Percentiles rank a stretch among this genome's conserved stretches.
Evolutionary conservation across 208 protist genomes (phyloP).

Genomic region (Acanthamoeba healyi): DNA sequence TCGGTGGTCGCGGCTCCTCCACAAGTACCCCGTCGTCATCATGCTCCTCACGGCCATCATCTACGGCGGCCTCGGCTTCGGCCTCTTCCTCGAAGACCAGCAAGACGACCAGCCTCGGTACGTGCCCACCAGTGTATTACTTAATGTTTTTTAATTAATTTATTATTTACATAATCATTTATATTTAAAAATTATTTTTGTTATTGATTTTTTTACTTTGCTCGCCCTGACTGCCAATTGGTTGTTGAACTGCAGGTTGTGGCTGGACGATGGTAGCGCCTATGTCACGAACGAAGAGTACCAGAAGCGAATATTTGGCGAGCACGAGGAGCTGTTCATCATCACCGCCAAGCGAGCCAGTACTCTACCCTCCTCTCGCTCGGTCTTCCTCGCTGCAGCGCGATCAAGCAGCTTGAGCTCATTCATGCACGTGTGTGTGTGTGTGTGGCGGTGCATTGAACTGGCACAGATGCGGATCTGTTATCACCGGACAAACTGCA

Average conservation of each 20-base stretch:
- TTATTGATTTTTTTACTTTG: too few relatives aligned
- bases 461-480: background rate
- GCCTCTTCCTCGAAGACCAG: conserved; percentile 25
- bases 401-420: background rate
- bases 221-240: background rate
- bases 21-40: conserved; percentile 37
- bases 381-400: background rate
- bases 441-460: background rate
- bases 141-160: too few relatives aligned
- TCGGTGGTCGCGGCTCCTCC: conserved; percentile 49
- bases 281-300: conserved; percentile 39
- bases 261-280: conserved; percentile 30
- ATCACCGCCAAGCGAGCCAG: background rate
- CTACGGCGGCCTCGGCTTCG: background rate
- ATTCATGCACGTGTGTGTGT: background rate
- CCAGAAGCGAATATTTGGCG: conserved; percentile 50
- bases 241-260: background rate
- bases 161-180: too few relatives aligned
- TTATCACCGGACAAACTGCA: background rate
- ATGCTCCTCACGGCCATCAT: conserved; percentile 38
- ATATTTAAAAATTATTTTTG: too few relatives aligned
- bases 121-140: background rate
- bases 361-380: background rate
- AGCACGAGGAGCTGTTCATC: conserved; percentile 32
- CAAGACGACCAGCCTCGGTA: conserved; percentile 66